Evolutionary conservation across 2,329 filamentous ascomycete species (phyloP), one percentile per base, ranked within the genome.

Genomic region (Aspergillus fischeri): DNA sequence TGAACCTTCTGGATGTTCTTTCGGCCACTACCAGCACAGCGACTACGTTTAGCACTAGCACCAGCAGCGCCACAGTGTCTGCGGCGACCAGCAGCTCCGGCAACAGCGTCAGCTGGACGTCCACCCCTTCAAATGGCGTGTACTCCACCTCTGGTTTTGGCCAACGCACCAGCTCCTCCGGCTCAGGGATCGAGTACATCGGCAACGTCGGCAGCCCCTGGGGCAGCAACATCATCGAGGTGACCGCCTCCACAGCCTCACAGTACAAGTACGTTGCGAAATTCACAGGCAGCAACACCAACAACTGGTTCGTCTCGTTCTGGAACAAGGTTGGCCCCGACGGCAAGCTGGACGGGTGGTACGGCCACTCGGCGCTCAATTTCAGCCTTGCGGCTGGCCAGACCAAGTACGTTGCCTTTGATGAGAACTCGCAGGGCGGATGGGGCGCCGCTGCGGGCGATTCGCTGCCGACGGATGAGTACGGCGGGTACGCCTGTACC

Each of bases 291-390:
- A 50, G 64, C 44, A 69, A 73, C 54, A 62, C 57, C 3, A 57
- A 71, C 25, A 56, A 66, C 25, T 75, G 70, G 70, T 70, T 63
- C 3, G 70, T 75, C 7, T 62, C 65, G 8, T 59, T 76, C 62
- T 76, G 74, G 74, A 76, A 76, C 64, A 76, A 76, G 61, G 58
- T 73, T 54, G 73, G 70, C 1, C 70, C 71, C 0, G 66, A 70
- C 41, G 67, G 66, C 7, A 66, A 67, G 42, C 60, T 75, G 59
- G 65, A 68, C 29, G 74, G 74, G 1, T 75, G 72, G 68, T 76
- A 73, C 56, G 69, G 70, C 0, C 57, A 71, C 52, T 66, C 66
- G 0, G 73, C 72, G 5, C 28, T 75, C 41, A 66, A 53, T 2
- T 72, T 76, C 49, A 64, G 61, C 14, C 64, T 76, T 4, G 51